Evolutionary conservation across 176 grass and related monocot genomes (phyloP).

Genomic region (Cymbopogon citratus): DNA sequence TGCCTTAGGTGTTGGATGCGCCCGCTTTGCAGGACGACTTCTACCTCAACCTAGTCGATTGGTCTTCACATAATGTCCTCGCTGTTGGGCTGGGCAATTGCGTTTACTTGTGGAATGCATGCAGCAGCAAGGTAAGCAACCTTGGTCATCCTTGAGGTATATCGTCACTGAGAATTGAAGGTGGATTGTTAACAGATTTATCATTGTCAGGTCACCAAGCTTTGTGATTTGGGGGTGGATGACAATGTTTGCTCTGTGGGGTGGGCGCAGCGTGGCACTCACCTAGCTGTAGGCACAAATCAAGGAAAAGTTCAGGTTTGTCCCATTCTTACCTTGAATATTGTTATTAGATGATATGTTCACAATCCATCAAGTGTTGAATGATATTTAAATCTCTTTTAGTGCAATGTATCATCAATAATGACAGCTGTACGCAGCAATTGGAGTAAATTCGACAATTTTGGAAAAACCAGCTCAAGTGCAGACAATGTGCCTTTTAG

Average conservation of each 20-base stretch:
- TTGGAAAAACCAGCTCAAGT: neutral
- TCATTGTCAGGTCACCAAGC: constrained; percentile 75
- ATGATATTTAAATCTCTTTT: neutral
- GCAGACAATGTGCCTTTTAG: neutral
- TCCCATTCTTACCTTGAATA: neutral
- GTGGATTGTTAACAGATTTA: neutral
- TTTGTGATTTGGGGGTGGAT: constrained; percentile 83
- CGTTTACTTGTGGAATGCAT: constrained; percentile 97
- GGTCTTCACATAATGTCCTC: constrained; percentile 93
- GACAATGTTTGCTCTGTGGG: constrained; percentile 91
- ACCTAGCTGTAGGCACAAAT: constrained; percentile 89
- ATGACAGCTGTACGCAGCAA: neutral
- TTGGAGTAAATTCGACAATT: neutral
- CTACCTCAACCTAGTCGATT: constrained; percentile 98
- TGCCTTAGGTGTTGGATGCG: constrained; percentile 82
- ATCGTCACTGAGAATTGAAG: neutral
- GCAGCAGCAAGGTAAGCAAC: constrained; percentile 86
- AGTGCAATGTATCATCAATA: neutral
- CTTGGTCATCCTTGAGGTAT: neutral
- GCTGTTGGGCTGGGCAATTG: constrained; percentile 90
- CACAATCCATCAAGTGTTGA: neutral
- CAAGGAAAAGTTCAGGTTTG: constrained; percentile 90
- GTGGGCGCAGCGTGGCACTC: constrained; percentile 80
- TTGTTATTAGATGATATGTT: neutral
- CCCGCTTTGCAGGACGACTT: constrained; percentile 98